Evolutionary conservation across 805 yeast species (phyloP).

Genomic region (Candida nitratophila): DNA sequence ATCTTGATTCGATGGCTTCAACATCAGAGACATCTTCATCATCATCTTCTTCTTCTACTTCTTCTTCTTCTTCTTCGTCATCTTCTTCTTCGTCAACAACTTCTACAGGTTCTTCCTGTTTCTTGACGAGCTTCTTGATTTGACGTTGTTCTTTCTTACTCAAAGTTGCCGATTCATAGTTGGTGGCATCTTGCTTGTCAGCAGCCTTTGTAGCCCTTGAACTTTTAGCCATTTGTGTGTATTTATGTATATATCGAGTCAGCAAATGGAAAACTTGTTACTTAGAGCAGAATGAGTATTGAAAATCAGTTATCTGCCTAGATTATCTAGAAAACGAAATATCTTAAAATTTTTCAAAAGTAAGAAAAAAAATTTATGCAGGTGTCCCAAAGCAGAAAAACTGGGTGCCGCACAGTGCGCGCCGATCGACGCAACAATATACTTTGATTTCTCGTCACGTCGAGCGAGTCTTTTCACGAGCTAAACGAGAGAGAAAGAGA

Average conservation of each 20-base stretch:
- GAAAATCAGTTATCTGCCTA: too few species aligned
- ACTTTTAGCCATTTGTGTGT: conserved; percentile 10
- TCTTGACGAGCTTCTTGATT: conserved; percentile 38
- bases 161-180: conserved; percentile 40
- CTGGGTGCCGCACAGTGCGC: not conserved
- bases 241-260: too few species aligned
- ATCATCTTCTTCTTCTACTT: conserved; percentile 31
- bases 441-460: too few species aligned
- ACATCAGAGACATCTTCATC: conserved; percentile 30
- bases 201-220: conserved; percentile 9
- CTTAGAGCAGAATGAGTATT: too few species aligned
- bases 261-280: too few species aligned
- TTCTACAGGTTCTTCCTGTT: conserved; percentile 10
- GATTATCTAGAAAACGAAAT: not conserved
- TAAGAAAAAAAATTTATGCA: not conserved
- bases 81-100: conserved; percentile 26
- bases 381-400: not conserved
- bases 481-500: too few species aligned
- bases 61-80: conserved; percentile 29
- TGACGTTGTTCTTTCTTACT: conserved; percentile 61
- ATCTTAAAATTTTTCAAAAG: not conserved
- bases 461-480: too few species aligned
- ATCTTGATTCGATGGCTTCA: conserved; percentile 12
- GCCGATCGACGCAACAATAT: not conserved
- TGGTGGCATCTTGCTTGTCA: conserved; percentile 20